Percentiles rank a stretch among this genome's conserved stretches.
These are phyloP conservation scores for Berberis thunbergii DNA, from an alignment of 164 flowering plant genomes.

Conservation along the genomic window DNA sequence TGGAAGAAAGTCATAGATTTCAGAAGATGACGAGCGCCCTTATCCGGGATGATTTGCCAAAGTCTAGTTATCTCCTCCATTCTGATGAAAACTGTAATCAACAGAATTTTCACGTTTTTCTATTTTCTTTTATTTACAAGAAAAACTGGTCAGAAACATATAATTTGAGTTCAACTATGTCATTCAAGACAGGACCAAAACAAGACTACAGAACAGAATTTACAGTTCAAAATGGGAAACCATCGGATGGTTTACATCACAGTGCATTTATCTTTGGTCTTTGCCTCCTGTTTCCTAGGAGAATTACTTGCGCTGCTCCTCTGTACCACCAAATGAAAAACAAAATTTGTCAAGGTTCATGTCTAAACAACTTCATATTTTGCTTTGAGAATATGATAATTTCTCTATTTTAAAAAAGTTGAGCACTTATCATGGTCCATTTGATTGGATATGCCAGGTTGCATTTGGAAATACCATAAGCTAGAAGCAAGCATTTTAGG, in stretches of 20 bases:
- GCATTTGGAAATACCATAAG: too few species aligned
- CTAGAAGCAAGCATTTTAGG: too few species aligned
- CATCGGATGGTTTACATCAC: conserved; percentile 40
- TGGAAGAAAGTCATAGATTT: too few species aligned
- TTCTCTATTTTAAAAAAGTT: too few species aligned
- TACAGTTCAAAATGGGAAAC: conserved; percentile 14
- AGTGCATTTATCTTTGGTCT: conserved; percentile 57
- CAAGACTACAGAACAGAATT: conserved; percentile 7
- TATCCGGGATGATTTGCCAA: too few species aligned
- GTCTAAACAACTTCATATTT: neutral
- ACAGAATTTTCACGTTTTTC: too few species aligned
- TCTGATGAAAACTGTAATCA: too few species aligned
- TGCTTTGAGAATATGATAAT: neutral
- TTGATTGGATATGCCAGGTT: too few species aligned
- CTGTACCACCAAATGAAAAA: conserved; percentile 30
- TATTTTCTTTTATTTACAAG: conserved; percentile 3
- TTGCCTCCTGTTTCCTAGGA: conserved; percentile 40
- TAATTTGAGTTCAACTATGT: neutral
- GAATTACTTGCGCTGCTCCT: conserved; percentile 28
- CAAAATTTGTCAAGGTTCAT: neutral
- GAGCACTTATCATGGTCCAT: too few species aligned
- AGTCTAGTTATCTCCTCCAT: too few species aligned
- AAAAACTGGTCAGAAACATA: conserved; percentile 3
- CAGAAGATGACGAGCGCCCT: too few species aligned
- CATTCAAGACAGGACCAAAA: neutral